Conservation (phyloP, 129 eudicot species). For the Escallonia herrerae region DNA sequence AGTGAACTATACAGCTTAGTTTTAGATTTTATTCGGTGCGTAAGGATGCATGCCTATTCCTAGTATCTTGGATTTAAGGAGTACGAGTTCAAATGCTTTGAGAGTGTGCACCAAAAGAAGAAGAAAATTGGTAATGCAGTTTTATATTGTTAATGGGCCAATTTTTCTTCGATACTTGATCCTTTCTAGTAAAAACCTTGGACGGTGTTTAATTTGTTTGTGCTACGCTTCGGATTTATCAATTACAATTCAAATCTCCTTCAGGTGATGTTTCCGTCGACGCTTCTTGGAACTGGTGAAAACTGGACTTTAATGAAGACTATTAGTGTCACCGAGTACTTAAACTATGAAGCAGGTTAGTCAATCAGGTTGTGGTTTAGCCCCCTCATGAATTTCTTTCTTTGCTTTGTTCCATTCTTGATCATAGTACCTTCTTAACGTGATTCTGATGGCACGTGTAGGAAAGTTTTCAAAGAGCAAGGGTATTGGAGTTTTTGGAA, state of each 20-base stretch:
- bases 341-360: slow-evolving; percentile 92
- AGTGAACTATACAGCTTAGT: too few relatives aligned
- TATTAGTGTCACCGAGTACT: slow-evolving; percentile 86
- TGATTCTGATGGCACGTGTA: slow-evolving; percentile 6
- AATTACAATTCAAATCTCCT: slow-evolving; percentile 1
- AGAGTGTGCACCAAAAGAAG: too few relatives aligned
- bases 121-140: too few relatives aligned
- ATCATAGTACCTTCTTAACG: neutral
- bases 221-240: neutral
- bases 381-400: neutral
- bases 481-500: slow-evolving; percentile 76
- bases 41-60: too few relatives aligned
- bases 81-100: too few relatives aligned
- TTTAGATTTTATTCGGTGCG: too few relatives aligned
- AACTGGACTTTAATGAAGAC: slow-evolving; percentile 93
- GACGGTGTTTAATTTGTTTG: neutral
- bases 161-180: too few relatives aligned
- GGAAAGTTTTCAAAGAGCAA: slow-evolving; percentile 23
- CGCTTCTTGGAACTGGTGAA: slow-evolving; percentile 88
- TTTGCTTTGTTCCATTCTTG: neutral
- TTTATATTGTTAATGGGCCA: too few relatives aligned
- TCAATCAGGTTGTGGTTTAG: neutral
- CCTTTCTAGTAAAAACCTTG: neutral
- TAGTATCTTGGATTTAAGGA: too few relatives aligned
- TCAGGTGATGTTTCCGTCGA: slow-evolving; percentile 92